Base-by-base conservation (phyloP, 352 stramenopile genomes). In the Globisporangium barbulae region DNA sequence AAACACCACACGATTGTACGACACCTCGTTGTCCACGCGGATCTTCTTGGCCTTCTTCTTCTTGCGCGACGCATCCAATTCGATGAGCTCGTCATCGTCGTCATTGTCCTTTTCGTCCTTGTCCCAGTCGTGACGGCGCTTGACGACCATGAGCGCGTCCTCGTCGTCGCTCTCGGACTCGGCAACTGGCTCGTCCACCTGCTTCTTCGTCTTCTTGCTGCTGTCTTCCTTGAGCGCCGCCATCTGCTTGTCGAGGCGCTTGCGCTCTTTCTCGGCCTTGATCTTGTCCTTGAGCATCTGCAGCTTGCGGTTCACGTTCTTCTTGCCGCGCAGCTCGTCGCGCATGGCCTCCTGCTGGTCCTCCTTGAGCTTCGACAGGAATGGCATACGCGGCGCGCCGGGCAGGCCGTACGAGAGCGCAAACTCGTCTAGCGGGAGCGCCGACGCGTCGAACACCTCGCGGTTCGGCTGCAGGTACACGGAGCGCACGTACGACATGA, bases 201-300 rank as follows among this genome's bases (percentile, higher is more conserved):
- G 64, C 4, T 60, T 60, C 54, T 82, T 30, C 17, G 19, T 63
- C 25, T 78, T 54, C 67, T 75, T 68, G 41, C 74, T 77, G 12
- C 61, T 61, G 19, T 76, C 71, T 19, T 70, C 63, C 45, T 69
- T 70, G 48, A 87, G 64, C 39, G 73, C 64, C 63, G 74, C 71
- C 30, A 93, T 55, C 44, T 96, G 72, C 33, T 88, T 91, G 12
- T 86, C 88, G 33, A 98, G 75, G 25, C 89, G 88, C 74, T 98
- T 98, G 68, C 94, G 83, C 61, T 97, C 75, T 73, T 98, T 98
- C 70, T 99, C 96, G 6, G 88, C 84, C 69, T 98, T 97, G 67
- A 99, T 99, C 74, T 99, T 97, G 49, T 99, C 96, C 70, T 99
- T 99, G 9, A 99, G 86, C 74, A 96, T 86, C 71, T 98, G 83